phyloP scores from a whole-genome alignment of 805 yeast species.

The Zygosaccharomyces rouxii region DNA sequence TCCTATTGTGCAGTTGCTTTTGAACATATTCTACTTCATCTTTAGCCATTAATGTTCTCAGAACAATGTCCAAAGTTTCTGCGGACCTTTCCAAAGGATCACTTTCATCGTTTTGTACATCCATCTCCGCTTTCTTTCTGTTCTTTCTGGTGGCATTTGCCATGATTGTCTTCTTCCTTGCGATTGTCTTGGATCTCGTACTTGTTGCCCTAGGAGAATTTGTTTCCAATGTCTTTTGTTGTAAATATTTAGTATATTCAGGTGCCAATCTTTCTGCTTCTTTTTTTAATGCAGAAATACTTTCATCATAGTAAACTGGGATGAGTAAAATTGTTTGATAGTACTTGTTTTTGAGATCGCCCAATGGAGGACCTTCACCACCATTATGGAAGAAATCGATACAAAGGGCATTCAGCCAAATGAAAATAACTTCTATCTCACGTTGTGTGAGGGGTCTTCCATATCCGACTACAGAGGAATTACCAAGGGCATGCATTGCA shows the following conservation, averaged over 20 bases:
- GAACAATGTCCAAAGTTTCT: slow-evolving; percentile 59
- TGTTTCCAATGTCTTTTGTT: slow-evolving; percentile 36
- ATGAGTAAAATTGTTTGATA: slow-evolving; percentile 62
- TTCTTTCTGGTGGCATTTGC: slow-evolving; percentile 63
- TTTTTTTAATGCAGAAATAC: slow-evolving; percentile 42
- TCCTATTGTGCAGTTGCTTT: slow-evolving; percentile 57
- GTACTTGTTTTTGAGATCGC: slow-evolving; percentile 53
- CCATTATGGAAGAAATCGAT: slow-evolving; percentile 72
- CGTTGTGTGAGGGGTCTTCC: slow-evolving; percentile 51
- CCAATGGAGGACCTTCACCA: slow-evolving; percentile 76
- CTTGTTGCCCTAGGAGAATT: slow-evolving; percentile 21
- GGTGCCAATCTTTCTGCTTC: slow-evolving; percentile 61
- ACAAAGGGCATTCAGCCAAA: slow-evolving; percentile 65
- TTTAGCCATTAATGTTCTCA: slow-evolving; percentile 65
- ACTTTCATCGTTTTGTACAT: slow-evolving; percentile 42
- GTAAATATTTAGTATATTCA: slow-evolving; percentile 45
- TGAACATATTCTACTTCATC: slow-evolving; percentile 58
- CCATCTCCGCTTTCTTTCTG: slow-evolving; percentile 46
- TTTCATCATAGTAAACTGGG: slow-evolving; percentile 60
- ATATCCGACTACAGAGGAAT: slow-evolving; percentile 39
- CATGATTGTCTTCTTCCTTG: slow-evolving; percentile 60
- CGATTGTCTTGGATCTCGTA: slow-evolving; percentile 46
- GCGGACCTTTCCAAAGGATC: slow-evolving; percentile 39
- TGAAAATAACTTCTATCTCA: slow-evolving; percentile 64
- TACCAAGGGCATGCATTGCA: slow-evolving; percentile 46